Evolutionary conservation across 106 monocot species (phyloP).

Genomic region (Gastrodia elata): DNA sequence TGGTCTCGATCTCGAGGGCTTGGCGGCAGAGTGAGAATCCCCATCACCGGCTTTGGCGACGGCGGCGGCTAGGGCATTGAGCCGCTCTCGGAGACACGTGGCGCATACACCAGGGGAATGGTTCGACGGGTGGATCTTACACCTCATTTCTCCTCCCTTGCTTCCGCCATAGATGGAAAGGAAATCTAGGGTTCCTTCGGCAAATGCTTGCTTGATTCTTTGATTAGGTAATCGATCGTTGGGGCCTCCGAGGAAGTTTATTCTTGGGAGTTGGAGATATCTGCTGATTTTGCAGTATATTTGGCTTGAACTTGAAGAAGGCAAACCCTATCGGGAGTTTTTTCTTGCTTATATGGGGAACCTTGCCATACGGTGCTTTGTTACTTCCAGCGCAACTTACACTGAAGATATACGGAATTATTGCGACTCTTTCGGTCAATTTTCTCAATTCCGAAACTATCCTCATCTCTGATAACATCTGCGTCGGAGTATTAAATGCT

Average conservation of each 20-base stretch:
- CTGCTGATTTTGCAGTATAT: not conserved
- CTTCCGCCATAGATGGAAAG: constrained; percentile 1
- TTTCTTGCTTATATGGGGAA: not conserved
- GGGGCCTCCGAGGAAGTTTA: not conserved
- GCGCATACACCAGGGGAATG: constrained; percentile 1
- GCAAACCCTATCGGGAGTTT: not conserved
- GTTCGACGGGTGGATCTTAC: constrained; percentile 9
- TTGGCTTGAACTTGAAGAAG: not conserved
- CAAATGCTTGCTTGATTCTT: not conserved
- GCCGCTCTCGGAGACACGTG: constrained; percentile 8
- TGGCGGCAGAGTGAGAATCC: not conserved
- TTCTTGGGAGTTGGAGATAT: not conserved
- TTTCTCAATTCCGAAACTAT: not conserved
- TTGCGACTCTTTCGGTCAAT: not conserved
- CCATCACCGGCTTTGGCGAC: not conserved
- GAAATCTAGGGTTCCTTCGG: constrained; percentile 2
- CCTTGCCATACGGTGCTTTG: constrained; percentile 5
- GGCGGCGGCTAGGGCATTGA: not conserved
- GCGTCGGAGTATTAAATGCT: too few relatives aligned
- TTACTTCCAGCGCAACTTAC: not conserved
- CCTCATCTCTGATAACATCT: too few relatives aligned
- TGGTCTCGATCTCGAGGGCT: constrained; percentile 2
- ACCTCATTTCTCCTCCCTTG: not conserved
- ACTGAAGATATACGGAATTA: not conserved
- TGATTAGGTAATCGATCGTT: not conserved